These are phyloP conservation scores for Boletus reticuloceps DNA, from an alignment of 768 basidiomycete genomes.

Conservation along the genomic window DNA sequence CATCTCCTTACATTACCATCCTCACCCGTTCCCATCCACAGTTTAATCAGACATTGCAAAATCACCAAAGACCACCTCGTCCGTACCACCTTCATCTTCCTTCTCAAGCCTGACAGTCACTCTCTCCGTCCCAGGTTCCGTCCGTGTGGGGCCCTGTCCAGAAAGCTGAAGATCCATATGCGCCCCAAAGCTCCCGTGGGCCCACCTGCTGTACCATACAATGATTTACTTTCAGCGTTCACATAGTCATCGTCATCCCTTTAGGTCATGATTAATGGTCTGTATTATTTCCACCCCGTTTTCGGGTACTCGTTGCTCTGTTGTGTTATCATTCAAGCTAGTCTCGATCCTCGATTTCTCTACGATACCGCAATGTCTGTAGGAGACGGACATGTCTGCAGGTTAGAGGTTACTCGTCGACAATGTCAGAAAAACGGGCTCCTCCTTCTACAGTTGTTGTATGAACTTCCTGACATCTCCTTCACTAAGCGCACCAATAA, in stretches of 20 bases:
- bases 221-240: slow-evolving; percentile 27
- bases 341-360: background rate
- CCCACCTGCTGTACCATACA: slow-evolving; percentile 59
- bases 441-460: slow-evolving; percentile 32
- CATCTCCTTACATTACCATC: background rate
- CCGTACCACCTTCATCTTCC: slow-evolving; percentile 22
- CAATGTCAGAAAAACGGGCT: background rate
- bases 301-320: slow-evolving; percentile 6
- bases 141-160: slow-evolving; percentile 97
- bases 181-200: slow-evolving; percentile 57
- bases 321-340: slow-evolving; percentile 12
- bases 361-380: slow-evolving; percentile 9
- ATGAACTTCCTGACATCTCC: slow-evolving; percentile 45
- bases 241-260: background rate
- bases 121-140: slow-evolving; percentile 60
- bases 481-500: slow-evolving; percentile 58
- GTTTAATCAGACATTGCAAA: slow-evolving; percentile 73
- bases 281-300: slow-evolving; percentile 14
- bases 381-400: background rate
- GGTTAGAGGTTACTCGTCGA: background rate
- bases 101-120: slow-evolving; percentile 4
- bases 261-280: background rate
- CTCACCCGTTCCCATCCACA: slow-evolving; percentile 27
- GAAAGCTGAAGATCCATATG: slow-evolving; percentile 91
- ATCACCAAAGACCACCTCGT: slow-evolving; percentile 70